Evolutionary conservation across 192 early-diverging fungal genomes (phyloP).

Genomic region (Rhizophlyctis rosea): DNA sequence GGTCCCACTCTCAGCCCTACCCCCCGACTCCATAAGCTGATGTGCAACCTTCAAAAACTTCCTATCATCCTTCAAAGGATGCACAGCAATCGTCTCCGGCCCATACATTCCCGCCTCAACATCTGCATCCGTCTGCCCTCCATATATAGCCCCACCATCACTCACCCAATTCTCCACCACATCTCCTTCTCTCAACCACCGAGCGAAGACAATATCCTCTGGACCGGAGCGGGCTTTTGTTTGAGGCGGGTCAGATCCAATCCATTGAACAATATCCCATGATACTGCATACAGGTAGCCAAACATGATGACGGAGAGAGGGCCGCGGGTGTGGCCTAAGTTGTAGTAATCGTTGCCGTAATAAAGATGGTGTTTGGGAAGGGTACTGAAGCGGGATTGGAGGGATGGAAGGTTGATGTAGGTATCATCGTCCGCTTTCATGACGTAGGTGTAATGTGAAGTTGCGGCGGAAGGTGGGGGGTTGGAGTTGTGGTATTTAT

Average conservation of each 20-base stretch:
- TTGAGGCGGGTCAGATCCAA: slow-evolving; percentile 15
- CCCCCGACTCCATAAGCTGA: slow-evolving; percentile 16
- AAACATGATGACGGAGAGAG: slow-evolving; percentile 22
- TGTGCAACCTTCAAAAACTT: slow-evolving; percentile 8
- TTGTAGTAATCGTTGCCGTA: slow-evolving; percentile 26
- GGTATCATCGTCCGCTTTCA: slow-evolving; percentile 35
- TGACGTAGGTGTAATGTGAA: slow-evolving; percentile 26
- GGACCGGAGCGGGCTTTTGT: slow-evolving; percentile 13
- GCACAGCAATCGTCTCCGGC: slow-evolving; percentile 21
- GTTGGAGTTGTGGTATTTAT: not conserved
- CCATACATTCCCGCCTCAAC: slow-evolving; percentile 23
- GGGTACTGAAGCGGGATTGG: not conserved
- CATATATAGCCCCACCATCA: slow-evolving; percentile 21
- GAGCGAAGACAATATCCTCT: slow-evolving; percentile 21
- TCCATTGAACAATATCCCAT: slow-evolving; percentile 31
- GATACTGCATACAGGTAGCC: slow-evolving; percentile 32
- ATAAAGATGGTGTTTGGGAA: slow-evolving; percentile 12
- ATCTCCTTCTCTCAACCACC: slow-evolving; percentile 11
- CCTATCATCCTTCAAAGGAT: slow-evolving; percentile 21
- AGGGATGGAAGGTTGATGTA: slow-evolving; percentile 32
- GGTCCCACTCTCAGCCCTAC: too few species aligned
- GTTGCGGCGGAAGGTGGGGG: too few species aligned
- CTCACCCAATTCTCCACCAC: slow-evolving; percentile 17
- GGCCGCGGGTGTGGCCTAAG: slow-evolving; percentile 1
- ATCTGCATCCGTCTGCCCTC: slow-evolving; percentile 13